Base-by-base conservation (phyloP, 305 asterid species). In the Coffea humblotiana region DNA sequence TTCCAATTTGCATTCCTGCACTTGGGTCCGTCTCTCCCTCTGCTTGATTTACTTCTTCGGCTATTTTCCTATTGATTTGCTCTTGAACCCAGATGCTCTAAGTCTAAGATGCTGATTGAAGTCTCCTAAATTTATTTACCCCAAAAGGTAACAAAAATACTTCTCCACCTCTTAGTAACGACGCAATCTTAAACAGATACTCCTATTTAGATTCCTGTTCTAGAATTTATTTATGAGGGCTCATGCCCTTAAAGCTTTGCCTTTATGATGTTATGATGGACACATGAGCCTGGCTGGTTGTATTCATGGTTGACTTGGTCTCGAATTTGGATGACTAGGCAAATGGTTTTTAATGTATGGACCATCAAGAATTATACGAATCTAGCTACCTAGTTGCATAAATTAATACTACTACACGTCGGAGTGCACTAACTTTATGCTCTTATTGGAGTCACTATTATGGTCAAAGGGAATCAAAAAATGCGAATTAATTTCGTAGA, bases 1-100 rank as follows among this genome's bases (percentile, higher is more conserved):
- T 72, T 72, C 47, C 64, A 49, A 72, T 12, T 72, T 72, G 25
- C 8, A 49, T 51, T 72, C 19, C 29, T 37, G 77, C 77, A 51
- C 43, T 29, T 51, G 65, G 32, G 32, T 29, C 32, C 32, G 16
- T 23, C 19, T 21, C 52, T 74, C 64, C 77, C 9, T 25, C 9
- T 25, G 63, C 29, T 51, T 72, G 25, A 15, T 52, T 52, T 48
- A 12, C 75, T 29, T 74, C 2, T 32, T 54, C 5, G 10, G 35
- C 32, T 19, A 25, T 48, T 16, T 13, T 43, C 29, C 3, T 32
- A 5, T 29, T 8, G 6, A 52, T 52, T 54, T 52, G 6, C 2
- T 54, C 54, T 0, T 48, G 7, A 9, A 10, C 8, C 16, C 56
- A 23, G 35, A 45, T 27, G 21, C 69, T 64, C 18, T 9, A 25